These are phyloP conservation scores for Holtermannia corniformis DNA, from an alignment of 768 basidiomycete genomes.

Conservation along the genomic window DNA sequence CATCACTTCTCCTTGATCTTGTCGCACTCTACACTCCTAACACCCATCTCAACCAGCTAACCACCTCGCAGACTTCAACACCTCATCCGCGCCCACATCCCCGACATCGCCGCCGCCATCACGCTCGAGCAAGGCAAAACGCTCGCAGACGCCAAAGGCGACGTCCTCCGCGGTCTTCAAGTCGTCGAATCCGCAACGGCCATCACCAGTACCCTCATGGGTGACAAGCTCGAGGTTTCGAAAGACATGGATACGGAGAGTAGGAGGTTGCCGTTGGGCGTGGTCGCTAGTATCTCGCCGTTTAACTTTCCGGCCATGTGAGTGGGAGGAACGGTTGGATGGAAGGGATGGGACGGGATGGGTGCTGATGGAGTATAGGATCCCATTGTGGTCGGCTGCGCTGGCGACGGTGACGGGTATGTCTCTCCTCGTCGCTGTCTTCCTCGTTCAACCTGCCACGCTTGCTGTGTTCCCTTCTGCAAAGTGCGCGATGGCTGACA, in stretches of 20 bases:
- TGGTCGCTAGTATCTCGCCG: conserved; percentile 61
- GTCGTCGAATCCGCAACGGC: conserved; percentile 53
- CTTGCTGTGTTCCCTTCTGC: not conserved
- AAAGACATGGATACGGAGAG: conserved; percentile 90
- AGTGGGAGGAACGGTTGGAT: not conserved
- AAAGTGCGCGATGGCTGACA: conserved; percentile 1
- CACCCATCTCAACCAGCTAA: not conserved
- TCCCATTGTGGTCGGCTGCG: conserved; percentile 85
- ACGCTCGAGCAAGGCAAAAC: conserved; percentile 97
- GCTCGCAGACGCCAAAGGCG: conserved; percentile 84
- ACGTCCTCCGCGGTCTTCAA: conserved; percentile 84
- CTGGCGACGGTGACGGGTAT: conserved; percentile 39
- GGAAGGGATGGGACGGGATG: not conserved
- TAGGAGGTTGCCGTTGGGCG: conserved; percentile 73
- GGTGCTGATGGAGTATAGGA: conserved; percentile 58
- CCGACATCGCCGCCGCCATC: conserved; percentile 77
- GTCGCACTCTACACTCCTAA: not conserved
- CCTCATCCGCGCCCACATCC: conserved; percentile 72
- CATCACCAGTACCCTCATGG: conserved; percentile 74
- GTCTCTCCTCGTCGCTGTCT: not conserved
- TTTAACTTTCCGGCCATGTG: conserved; percentile 44
- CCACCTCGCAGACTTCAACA: conserved; percentile 59
- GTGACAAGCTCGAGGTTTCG: conserved; percentile 84
- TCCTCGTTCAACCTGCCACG: not conserved
- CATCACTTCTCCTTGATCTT: not conserved